phyloP scores from a whole-genome alignment of 345 rosid species.

The Eucalyptus shirleyi region DNA sequence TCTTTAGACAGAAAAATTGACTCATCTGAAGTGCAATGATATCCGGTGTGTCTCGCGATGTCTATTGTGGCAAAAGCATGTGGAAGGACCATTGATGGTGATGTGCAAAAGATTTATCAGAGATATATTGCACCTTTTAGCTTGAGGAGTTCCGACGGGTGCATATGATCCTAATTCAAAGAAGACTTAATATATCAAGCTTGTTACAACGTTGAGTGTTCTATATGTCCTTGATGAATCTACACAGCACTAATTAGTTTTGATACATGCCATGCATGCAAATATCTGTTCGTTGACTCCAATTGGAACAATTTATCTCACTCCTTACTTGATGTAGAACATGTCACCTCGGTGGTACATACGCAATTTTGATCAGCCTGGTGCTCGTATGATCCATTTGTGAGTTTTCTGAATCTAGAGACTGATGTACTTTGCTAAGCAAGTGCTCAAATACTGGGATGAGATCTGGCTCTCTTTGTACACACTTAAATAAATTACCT shows the following conservation, averaged over 20 bases:
- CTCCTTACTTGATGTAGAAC: conserved; percentile 18
- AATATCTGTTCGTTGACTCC: no score
- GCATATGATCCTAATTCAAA: no score
- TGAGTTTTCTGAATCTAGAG: conserved; percentile 20
- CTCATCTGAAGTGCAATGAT: background rate
- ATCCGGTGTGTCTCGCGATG: background rate
- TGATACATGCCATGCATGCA: no score
- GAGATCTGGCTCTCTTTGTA: background rate
- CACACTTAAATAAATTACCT: background rate
- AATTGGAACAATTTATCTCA: no score
- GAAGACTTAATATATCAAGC: no score
- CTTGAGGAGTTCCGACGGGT: background rate
- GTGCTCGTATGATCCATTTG: conserved; percentile 79
- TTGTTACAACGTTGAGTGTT: no score
- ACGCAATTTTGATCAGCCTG: conserved; percentile 48
- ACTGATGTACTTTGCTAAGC: background rate
- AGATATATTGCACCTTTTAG: background rate
- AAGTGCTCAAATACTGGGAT: background rate
- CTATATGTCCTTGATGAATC: no score
- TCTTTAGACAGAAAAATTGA: background rate
- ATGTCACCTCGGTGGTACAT: conserved; percentile 91
- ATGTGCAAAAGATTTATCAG: background rate
- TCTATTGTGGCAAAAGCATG: background rate
- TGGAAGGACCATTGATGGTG: background rate
- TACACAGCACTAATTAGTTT: no score